Evolutionary conservation across 192 early-diverging fungal species (phyloP).

Genomic region (Coemansia guatemalensis): DNA sequence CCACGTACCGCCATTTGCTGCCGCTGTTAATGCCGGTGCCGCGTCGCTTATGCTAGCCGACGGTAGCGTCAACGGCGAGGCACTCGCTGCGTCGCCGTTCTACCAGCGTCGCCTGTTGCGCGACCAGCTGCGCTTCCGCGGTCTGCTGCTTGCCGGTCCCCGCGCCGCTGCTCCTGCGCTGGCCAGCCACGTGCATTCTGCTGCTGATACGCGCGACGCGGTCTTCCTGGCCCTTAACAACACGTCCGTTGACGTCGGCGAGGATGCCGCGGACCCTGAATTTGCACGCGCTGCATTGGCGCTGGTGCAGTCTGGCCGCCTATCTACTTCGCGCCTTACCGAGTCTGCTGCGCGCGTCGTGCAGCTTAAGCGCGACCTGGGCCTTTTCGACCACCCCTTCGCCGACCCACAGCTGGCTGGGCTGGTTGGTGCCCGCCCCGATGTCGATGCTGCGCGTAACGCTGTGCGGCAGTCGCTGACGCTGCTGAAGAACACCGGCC

Average conservation of each 20-base stretch:
- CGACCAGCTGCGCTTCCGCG: constrained; percentile 56
- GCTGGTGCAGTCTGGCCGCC: constrained; percentile 40
- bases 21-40: constrained; percentile 56
- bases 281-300: constrained; percentile 39
- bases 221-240: constrained; percentile 53
- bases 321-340: constrained; percentile 49
- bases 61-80: constrained; percentile 59
- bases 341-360: constrained; percentile 56
- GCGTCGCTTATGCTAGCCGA: constrained; percentile 59
- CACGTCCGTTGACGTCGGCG: constrained; percentile 58
- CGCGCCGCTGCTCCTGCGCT: constrained; percentile 34
- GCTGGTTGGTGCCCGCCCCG: constrained; percentile 51
- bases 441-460: constrained; percentile 46
- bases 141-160: constrained; percentile 59
- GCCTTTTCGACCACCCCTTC: constrained; percentile 54
- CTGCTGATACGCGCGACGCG: constrained; percentile 52
- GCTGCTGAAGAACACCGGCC: constrained; percentile 55
- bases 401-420: constrained; percentile 30
- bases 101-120: constrained; percentile 56
- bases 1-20: constrained; percentile 59
- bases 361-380: constrained; percentile 66
- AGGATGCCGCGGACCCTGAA: constrained; percentile 30
- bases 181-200: constrained; percentile 8
- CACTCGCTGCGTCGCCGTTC: constrained; percentile 54
- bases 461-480: constrained; percentile 61